Evolutionary conservation across 2,329 filamentous ascomycete species (phyloP), one percentile per base, ranked within the genome.

Genomic region (Colletotrichum aenigma): DNA sequence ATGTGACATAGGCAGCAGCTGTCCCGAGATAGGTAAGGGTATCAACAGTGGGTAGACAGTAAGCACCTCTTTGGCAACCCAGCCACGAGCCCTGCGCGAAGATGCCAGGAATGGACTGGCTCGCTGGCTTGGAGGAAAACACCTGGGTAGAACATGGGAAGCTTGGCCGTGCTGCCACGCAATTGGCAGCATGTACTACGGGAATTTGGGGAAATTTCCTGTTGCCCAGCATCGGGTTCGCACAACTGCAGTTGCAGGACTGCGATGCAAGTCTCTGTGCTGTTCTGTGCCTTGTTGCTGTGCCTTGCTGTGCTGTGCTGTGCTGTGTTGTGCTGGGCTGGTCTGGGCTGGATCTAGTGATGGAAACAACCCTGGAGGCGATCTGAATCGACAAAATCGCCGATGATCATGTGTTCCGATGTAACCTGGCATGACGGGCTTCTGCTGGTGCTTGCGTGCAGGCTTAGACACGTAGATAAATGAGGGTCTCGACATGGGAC

Each of bases 351-450:
- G 21, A 36, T 61, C 32, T 60, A 24, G 30, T 60, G 56, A 62
- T 60, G 56, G 56, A 58, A 18, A 12, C 24, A 38, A 60, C 66
- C 66, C 66, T 62, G 67, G 36, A 34, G 56, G 38, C 61, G 67
- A 62, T 70, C 56, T 70, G 56, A 70, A 62, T 70, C 67, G 56
- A 70, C 67, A 70, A 70, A 62, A 70, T 70, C 67, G 67, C 67
- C 67, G 67, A 70, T 62, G 67, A 70, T 70, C 67, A 70, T 61
- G 67, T 70, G 67, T 70, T 62, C 67, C 56, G 55, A 70, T 70
- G 67, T 70, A 70, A 70, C 67, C 67, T 70, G 67, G 67, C 38
- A 70, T 61, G 56, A 70, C 67, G 67, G 67, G 55, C 67, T 62
- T 62, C 67, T 38, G 67, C 67, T 62, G 56, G 16, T 52, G 67